These are phyloP conservation scores for Magnolia kwangsiensis DNA, from an alignment of 164 flowering plant species.

Conservation along the genomic window DNA sequence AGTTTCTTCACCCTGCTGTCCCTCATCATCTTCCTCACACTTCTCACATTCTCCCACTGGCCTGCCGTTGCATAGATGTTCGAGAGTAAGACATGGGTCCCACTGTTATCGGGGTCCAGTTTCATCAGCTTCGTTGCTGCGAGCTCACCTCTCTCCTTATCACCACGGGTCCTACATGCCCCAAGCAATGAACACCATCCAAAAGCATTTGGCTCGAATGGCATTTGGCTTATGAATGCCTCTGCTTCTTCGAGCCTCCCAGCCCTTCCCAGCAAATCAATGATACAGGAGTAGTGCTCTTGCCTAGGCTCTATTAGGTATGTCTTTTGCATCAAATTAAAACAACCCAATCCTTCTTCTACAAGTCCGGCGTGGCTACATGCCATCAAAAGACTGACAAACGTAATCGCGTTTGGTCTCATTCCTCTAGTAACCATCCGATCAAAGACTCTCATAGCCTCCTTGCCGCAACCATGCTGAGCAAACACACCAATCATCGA, in stretches of 20 bases:
- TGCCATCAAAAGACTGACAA: conserved; percentile 40
- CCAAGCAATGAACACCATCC: conserved; percentile 56
- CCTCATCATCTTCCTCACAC: conserved; percentile 42
- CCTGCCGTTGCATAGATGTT: conserved; percentile 41
- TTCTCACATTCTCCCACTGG: conserved; percentile 49
- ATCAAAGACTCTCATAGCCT: conserved; percentile 33
- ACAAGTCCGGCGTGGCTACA: conserved; percentile 65
- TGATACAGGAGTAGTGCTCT: conserved; percentile 57
- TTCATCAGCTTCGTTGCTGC: conserved; percentile 48
- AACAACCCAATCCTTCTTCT: conserved; percentile 45
- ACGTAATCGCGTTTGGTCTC: conserved; percentile 46
- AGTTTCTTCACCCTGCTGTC: conserved; percentile 45
- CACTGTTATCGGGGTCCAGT: conserved; percentile 52
- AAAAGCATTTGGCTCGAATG: conserved; percentile 45
- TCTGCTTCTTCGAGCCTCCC: conserved; percentile 50
- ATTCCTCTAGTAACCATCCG: conserved; percentile 32
- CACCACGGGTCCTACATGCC: conserved; percentile 44
- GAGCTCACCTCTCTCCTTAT: conserved; percentile 38
- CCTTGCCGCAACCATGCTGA: conserved; percentile 46
- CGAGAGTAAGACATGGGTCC: conserved; percentile 41
- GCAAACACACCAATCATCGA: conserved; percentile 48
- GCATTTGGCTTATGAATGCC: conserved; percentile 42
- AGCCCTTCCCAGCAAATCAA: conserved; percentile 50
- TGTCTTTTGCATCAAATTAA: conserved; percentile 33
- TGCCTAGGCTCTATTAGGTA: conserved; percentile 36